A percentile compares a stretch with the other conserved stretches of the same genome.
Evolutionary conservation across 805 yeast species (phyloP).

Genomic region (Allodekkera sacchari): DNA sequence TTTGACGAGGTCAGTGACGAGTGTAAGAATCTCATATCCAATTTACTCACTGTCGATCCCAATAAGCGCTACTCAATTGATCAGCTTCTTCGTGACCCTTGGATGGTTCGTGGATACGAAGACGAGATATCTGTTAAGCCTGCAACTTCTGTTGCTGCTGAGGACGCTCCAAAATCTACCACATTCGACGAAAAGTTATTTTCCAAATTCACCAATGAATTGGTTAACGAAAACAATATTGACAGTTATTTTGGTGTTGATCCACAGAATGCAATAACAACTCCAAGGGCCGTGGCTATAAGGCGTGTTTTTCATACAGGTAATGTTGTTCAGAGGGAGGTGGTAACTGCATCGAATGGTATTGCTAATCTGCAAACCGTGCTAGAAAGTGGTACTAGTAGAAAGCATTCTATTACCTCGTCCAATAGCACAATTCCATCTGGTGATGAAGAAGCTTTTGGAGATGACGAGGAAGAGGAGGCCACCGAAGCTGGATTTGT

Average conservation of each 20-base stretch:
- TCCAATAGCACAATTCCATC: neutral
- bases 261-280: conserved; percentile 11
- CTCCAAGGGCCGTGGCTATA: conserved; percentile 33
- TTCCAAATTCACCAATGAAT: conserved; percentile 19
- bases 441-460: conserved; percentile 1
- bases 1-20: conserved; percentile 75
- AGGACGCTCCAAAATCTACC: conserved; percentile 22
- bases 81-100: conserved; percentile 62
- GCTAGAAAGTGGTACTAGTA: neutral
- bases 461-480: conserved; percentile 13
- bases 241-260: conserved; percentile 12
- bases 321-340: conserved; percentile 23
- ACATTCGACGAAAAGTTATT: conserved; percentile 21
- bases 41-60: conserved; percentile 64
- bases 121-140: conserved; percentile 7
- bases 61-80: conserved; percentile 57
- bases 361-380: conserved; percentile 1
- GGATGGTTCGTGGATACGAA: conserved; percentile 37
- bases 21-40: conserved; percentile 61
- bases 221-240: conserved; percentile 15
- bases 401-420: neutral
- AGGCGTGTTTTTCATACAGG: conserved; percentile 29
- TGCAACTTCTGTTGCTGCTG: conserved; percentile 15
- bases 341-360: conserved; percentile 15
- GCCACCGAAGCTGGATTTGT: conserved; percentile 11